Base-by-base conservation (phyloP, 2,329 filamentous ascomycete species). In the Aspergillus oerlinghausenensis region DNA sequence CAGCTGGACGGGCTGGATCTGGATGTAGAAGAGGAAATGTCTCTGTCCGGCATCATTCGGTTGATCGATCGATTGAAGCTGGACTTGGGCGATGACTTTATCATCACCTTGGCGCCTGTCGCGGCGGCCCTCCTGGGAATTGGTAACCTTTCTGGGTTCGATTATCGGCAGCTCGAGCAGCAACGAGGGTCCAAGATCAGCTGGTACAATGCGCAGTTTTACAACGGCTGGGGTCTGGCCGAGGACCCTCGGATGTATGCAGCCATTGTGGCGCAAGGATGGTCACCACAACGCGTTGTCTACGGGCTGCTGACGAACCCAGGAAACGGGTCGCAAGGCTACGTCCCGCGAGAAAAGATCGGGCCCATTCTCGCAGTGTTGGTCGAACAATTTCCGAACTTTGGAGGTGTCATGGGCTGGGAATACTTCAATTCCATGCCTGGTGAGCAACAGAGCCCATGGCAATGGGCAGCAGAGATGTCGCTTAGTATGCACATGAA, bases 161-260 rank as follows among this genome's bases (percentile, higher is more conserved):
- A 85, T 70, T 96, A 96, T 73, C 80, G 85, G 48, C 79, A 85
- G 10, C 81, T 97, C 2, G 90, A 96, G 70, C 79, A 81, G 10
- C 80, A 84, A 71, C 80, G 84, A 5, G 87, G 87, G 0, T 73
- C 73, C 17, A 81, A 87, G 47, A 88, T 96, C 28, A 80, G 82
- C 2, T 97, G 91, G 85, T 96, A 96, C 73, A 96, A 96, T 69
- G 82, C 88, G 5, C 92, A 97, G 69, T 96, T 96, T 74, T 97
- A 97, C 79, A 94, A 89, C 68, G 91, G 91, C 1, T 97, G 90
- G 87, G 90, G 90, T 8, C 84, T 85, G 50, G 84, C 86, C 1
- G 76, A 80, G 28, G 79, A 80, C 55, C 71, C 75, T 1, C 68
- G 68, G 11, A 73, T 76, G 62, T 79, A 79, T 60, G 73, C 73